A percentile compares a stretch with the other conserved stretches of the same genome.
Conservation (phyloP, 345 rosid species). For the Alliaria petiolata region DNA sequence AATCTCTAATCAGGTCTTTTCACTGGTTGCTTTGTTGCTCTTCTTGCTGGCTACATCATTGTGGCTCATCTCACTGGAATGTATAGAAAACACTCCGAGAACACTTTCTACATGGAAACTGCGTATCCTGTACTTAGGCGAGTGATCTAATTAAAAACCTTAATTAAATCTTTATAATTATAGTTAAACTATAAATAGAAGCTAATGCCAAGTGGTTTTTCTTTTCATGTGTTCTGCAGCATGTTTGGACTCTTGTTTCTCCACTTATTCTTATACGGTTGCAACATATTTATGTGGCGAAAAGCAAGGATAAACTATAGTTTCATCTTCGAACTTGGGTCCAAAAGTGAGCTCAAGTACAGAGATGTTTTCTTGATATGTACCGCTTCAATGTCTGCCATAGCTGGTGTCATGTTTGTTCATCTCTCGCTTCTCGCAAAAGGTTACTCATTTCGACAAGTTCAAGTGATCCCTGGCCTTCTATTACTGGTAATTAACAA, state of each 20-base stretch:
- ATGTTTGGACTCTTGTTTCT: constrained; percentile 88
- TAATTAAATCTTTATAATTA: neutral
- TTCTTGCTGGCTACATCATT: constrained; percentile 76
- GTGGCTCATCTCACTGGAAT: constrained; percentile 89
- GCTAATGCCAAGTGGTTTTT: neutral
- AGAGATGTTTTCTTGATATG: constrained; percentile 89
- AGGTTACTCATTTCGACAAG: constrained; percentile 67
- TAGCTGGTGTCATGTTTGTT: constrained; percentile 72
- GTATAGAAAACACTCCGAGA: constrained; percentile 60
- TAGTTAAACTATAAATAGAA: too few relatives aligned
- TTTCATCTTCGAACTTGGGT: constrained; percentile 86
- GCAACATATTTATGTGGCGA: constrained; percentile 93
- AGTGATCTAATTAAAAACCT: constrained; percentile 27
- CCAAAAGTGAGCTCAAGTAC: constrained; percentile 81
- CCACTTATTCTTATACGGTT: constrained; percentile 85
- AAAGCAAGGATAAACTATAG: constrained; percentile 85
- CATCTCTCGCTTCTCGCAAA: constrained; percentile 71
- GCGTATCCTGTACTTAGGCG: constrained; percentile 92
- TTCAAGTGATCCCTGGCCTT: constrained; percentile 88
- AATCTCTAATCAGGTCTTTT: constrained; percentile 61
- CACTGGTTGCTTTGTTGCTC: constrained; percentile 86
- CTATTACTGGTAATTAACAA: constrained; percentile 57
- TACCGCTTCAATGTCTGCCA: constrained; percentile 66
- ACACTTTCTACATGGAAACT: constrained; percentile 87
- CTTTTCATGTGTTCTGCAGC: constrained; percentile 48